Conservation (phyloP, 306 rosid genomes). For the Prunus dulcis region DNA sequence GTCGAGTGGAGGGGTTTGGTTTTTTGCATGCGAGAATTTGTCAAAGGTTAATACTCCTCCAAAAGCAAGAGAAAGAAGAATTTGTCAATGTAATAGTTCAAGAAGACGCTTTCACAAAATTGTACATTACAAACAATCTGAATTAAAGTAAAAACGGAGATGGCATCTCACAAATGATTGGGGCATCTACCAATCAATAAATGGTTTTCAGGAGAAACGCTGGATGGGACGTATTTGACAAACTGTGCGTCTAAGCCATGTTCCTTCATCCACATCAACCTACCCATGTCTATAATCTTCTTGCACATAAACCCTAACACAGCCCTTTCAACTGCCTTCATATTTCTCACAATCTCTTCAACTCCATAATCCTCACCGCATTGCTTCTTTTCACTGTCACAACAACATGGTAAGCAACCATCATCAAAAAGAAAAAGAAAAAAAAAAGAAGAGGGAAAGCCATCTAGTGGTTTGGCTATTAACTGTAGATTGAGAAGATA, state of each 20-base stretch:
- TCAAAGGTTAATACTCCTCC: too few species aligned
- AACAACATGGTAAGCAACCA: constrained; percentile 12
- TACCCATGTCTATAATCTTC: constrained; percentile 85
- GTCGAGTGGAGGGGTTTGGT: too few species aligned
- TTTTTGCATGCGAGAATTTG: too few species aligned
- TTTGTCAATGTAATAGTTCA: background rate
- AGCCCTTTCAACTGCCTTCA: constrained; percentile 74
- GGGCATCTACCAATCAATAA: constrained; percentile 54
- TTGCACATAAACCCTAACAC: constrained; percentile 88
- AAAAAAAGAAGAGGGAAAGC: background rate
- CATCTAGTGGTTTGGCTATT: background rate
- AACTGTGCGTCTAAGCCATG: constrained; percentile 61
- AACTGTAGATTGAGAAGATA: too few species aligned
- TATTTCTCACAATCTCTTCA: constrained; percentile 50
- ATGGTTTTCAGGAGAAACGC: constrained; percentile 89
- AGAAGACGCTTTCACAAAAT: background rate
- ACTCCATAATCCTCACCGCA: constrained; percentile 39
- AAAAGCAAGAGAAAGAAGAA: too few species aligned
- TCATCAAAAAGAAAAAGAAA: background rate
- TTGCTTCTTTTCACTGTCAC: constrained; percentile 47
- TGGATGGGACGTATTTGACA: constrained; percentile 70
- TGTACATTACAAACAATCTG: background rate
- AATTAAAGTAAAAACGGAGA: background rate
- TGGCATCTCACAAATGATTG: constrained; percentile 2
- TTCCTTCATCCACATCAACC: constrained; percentile 77